phyloP scores from a whole-genome alignment of 805 yeast genomes.

The Wickerhamiella cacticola region DNA sequence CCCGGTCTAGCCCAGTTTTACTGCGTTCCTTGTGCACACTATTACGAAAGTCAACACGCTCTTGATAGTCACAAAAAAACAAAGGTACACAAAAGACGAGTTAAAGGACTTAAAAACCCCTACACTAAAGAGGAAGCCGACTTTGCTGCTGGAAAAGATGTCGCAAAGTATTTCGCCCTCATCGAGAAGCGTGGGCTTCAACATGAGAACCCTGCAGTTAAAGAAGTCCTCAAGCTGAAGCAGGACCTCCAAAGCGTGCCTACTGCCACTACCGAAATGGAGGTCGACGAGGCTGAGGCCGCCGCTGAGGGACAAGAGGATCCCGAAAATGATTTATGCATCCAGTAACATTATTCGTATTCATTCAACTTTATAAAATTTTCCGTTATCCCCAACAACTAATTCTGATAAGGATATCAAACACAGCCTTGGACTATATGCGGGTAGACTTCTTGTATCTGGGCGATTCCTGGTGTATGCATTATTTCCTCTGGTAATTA shows the following conservation, averaged over 20 bases:
- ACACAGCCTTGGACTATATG: too few species aligned
- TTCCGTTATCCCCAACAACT: too few species aligned
- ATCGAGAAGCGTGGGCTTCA: slow-evolving; percentile 30
- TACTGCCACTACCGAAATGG: slow-evolving; percentile 4
- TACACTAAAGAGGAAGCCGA: slow-evolving; percentile 81
- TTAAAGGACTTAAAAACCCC: slow-evolving; percentile 63
- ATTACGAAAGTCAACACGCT: slow-evolving; percentile 68
- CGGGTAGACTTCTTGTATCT: too few species aligned
- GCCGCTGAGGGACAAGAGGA: background rate
- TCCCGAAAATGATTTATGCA: slow-evolving; percentile 14
- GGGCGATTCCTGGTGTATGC: too few species aligned
- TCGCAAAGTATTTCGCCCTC: slow-evolving; percentile 54
- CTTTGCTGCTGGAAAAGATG: slow-evolving; percentile 75
- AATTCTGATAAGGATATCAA: too few species aligned
- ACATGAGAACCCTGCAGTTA: slow-evolving; percentile 15
- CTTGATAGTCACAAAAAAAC: slow-evolving; percentile 59
- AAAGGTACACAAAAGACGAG: slow-evolving; percentile 78
- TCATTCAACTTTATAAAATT: too few species aligned
- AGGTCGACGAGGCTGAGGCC: background rate
- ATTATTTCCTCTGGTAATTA: too few species aligned
- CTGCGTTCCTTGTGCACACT: slow-evolving; percentile 88
- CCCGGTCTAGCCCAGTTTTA: slow-evolving; percentile 93
- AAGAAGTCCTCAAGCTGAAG: slow-evolving; percentile 7
- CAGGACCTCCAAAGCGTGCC: slow-evolving; percentile 7
- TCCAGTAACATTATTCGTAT: slow-evolving; percentile 23